phyloP scores from a whole-genome alignment of 345 rosid genomes.

The Hibiscus tridactylites region DNA sequence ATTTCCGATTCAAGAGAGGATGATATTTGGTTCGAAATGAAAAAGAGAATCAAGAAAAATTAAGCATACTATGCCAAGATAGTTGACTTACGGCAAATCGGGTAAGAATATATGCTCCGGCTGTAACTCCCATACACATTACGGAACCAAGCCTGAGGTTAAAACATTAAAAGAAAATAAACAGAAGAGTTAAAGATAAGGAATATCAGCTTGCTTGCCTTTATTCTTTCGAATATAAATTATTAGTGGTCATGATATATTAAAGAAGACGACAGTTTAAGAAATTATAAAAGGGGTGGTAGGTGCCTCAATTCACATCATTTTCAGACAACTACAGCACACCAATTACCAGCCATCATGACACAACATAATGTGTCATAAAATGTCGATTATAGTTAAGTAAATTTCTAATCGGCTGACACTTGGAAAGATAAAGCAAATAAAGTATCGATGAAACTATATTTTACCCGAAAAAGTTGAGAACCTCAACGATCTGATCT shows the following conservation, averaged over 20 bases:
- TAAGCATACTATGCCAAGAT: slow-evolving; percentile 2
- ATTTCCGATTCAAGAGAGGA: slow-evolving; percentile 3
- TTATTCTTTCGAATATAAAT: not conserved
- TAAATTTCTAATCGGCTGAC: slow-evolving; percentile 2
- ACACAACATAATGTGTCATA: not conserved
- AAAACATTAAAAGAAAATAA: not conserved
- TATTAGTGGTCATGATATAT: not conserved
- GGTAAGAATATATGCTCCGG: slow-evolving; percentile 96
- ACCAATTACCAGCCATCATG: slow-evolving; percentile 7
- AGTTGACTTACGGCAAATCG: slow-evolving; percentile 71
- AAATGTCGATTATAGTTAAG: not conserved
- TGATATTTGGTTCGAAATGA: not conserved
- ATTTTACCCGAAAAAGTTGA: slow-evolving; percentile 84
- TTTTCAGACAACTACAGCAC: slow-evolving; percentile 13
- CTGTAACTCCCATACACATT: slow-evolving; percentile 97
- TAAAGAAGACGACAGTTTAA: not conserved
- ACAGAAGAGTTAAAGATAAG: not conserved
- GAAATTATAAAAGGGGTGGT: not conserved
- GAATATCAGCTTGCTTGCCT: slow-evolving; percentile 2
- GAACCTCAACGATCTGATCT: slow-evolving; percentile 85
- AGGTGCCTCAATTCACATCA: slow-evolving; percentile 5
- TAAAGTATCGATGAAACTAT: not conserved
- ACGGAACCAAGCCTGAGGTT: slow-evolving; percentile 75
- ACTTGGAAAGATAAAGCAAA: not conserved
- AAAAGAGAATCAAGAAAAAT: not conserved